Percentiles rank a stretch among this genome's conserved stretches.
phyloP scores from a whole-genome alignment of 2,329 filamentous ascomycete genomes.

The Fusarium piperis region DNA sequence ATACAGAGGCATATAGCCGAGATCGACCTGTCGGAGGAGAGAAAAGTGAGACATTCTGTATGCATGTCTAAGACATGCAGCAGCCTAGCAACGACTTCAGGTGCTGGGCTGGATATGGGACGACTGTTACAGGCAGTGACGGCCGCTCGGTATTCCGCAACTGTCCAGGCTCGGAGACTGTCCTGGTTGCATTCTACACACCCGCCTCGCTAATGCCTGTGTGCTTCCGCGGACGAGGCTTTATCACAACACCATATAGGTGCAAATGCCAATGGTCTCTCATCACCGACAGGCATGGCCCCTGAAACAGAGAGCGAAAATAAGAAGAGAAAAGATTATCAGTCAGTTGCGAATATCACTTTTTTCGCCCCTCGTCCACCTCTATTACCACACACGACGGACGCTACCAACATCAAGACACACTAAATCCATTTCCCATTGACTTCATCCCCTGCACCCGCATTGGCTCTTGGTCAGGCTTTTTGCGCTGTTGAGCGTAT shows the following conservation, averaged over 20 bases:
- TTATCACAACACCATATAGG: constrained; percentile 10
- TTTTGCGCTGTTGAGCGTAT: constrained; percentile 16
- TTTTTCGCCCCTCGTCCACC: constrained; percentile 13
- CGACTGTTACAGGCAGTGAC: constrained; percentile 10
- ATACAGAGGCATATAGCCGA: constrained; percentile 36
- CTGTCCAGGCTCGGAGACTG: not conserved
- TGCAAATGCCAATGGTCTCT: constrained; percentile 9
- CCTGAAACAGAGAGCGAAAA: constrained; percentile 10
- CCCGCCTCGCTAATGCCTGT: constrained; percentile 8
- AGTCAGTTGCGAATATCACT: constrained; percentile 22
- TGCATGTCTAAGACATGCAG: constrained; percentile 50
- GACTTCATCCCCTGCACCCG: constrained; percentile 31
- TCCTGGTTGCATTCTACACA: constrained; percentile 1
- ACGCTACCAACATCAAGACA: constrained; percentile 14
- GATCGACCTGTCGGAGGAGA: constrained; percentile 50
- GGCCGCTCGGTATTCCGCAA: not conserved
- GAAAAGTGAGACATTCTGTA: constrained; percentile 50
- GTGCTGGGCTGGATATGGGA: constrained; percentile 34
- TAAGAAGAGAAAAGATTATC: constrained; percentile 24
- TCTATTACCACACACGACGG: constrained; percentile 14
- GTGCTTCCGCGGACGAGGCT: not conserved
- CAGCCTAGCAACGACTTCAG: constrained; percentile 35
- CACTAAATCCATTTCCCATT: constrained; percentile 15
- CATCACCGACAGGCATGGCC: constrained; percentile 22
- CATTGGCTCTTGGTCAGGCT: constrained; percentile 38